Base-by-base conservation (phyloP, 2,329 filamentous ascomycete species). In the Pseudocercospora fijiensis region DNA sequence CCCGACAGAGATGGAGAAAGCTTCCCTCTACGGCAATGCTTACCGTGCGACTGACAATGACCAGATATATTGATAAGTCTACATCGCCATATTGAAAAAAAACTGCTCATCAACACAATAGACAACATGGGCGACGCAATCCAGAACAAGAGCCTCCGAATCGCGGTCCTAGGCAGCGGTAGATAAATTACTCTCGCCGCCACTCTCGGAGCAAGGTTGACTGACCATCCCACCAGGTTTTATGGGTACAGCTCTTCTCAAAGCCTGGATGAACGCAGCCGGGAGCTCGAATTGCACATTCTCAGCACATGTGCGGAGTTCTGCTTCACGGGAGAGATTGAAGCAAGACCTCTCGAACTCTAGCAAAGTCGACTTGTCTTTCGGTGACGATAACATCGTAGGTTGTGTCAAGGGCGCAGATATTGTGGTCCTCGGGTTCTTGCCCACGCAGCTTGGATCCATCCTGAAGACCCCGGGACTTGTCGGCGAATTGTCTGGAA, bases 241-340 rank as follows among this genome's bases (percentile, higher is more conserved):
- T 55, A 70, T 71, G 65, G 69, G 69, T 18, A 67, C 69, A 11
- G 67, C 68, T 13, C 63, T 71, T 4, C 62, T 71, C 24, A 62
- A 70, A 57, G 69, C 68, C 1, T 64, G 57, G 24, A 24, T 65
- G 33, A 56, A 59, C 22, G 66, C 51, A 53, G 24, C 27, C 24
- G 49, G 26, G 18, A 53, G 49, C 26, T 63, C 47, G 8, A 53
- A 27, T 13, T 67, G 58, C 63, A 53, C 61, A 55, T 65, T 57
- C 52, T 41, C 63, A 6, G 67, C 67, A 27, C 63, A 66, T 33
- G 63, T 65, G 13, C 58, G 59, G 26, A 60, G 62, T 16, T 27
- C 61, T 16, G 53, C 58, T 18, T 68, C 67, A 4, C 33, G 51
- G n/a, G 22, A 61, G 11, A 58, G 67, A 51, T 61, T 68, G 18